These are phyloP conservation scores for Boletus nobilissimus DNA, from an alignment of 1,284 basidiomycete species.

Conservation along the genomic window DNA sequence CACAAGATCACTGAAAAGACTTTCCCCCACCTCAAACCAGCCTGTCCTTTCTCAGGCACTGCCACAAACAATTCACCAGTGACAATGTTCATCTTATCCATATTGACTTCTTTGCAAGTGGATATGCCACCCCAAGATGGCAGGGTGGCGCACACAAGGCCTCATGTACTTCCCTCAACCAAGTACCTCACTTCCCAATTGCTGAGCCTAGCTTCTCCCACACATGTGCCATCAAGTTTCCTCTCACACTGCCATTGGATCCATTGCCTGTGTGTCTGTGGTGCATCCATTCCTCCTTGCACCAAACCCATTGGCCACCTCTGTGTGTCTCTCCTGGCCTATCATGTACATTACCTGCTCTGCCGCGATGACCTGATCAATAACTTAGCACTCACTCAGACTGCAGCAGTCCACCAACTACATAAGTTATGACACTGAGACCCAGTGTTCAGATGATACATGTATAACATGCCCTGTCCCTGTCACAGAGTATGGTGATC, in stretches of 20 bases:
- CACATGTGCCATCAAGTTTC: constrained; percentile 58
- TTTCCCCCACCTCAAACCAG: constrained; percentile 67
- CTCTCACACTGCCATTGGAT: no score
- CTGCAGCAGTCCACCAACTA: no score
- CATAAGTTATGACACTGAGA: no score
- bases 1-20: constrained; percentile 83
- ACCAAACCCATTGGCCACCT: no score
- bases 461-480: no score
- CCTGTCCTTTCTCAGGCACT: constrained; percentile 86
- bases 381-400: no score
- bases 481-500: constrained; percentile 90
- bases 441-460: no score
- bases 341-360: no score
- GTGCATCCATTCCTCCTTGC: no score
- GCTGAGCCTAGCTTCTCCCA: constrained; percentile 53
- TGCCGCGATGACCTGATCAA: no score
- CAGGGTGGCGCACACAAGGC: constrained; percentile 59
- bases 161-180: constrained; percentile 56
- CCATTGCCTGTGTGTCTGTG: no score
- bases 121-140: constrained; percentile 70
- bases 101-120: constrained; percentile 73
- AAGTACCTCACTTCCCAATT: constrained; percentile 56
- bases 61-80: constrained; percentile 74
- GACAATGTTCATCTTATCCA: constrained; percentile 78
- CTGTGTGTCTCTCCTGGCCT: no score